These are phyloP conservation scores for Boletus fagicola DNA, from an alignment of 768 basidiomycete species.

Conservation along the genomic window DNA sequence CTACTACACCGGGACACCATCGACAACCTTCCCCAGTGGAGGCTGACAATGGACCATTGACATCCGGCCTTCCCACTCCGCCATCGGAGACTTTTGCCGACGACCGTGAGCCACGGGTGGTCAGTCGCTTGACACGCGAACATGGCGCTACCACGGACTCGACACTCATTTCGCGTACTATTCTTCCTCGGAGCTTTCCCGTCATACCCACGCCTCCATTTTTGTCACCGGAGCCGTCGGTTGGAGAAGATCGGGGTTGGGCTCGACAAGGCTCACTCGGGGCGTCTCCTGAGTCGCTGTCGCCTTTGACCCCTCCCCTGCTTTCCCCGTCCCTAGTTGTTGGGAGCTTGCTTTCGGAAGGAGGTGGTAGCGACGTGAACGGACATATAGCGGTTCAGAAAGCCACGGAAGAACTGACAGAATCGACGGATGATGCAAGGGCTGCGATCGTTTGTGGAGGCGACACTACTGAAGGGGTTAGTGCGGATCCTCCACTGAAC, in stretches of 20 bases:
- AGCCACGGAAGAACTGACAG: background rate
- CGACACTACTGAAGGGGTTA: background rate
- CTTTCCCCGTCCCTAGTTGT: background rate
- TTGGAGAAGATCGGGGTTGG: background rate
- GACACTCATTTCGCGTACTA: background rate
- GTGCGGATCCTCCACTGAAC: background rate
- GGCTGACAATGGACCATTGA: background rate
- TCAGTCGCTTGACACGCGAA: background rate
- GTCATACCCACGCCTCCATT: constrained; percentile 7
- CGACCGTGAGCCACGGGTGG: background rate
- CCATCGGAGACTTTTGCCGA: background rate
- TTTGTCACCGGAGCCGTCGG: background rate
- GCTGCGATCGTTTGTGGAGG: background rate
- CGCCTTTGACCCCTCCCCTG: constrained; percentile 4
- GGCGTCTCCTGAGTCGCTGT: background rate
- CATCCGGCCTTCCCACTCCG: constrained; percentile 9
- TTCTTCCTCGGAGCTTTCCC: background rate
- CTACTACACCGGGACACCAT: background rate
- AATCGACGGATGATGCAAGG: background rate
- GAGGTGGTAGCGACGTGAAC: background rate
- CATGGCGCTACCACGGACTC: background rate
- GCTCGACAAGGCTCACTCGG: background rate
- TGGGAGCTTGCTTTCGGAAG: background rate
- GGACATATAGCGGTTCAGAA: background rate
- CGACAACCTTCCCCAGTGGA: background rate